A percentile compares a stretch with the other conserved stretches of the same genome.
Conservation (phyloP, 176 grass and related monocot genomes). For the Oryza punctata region DNA sequence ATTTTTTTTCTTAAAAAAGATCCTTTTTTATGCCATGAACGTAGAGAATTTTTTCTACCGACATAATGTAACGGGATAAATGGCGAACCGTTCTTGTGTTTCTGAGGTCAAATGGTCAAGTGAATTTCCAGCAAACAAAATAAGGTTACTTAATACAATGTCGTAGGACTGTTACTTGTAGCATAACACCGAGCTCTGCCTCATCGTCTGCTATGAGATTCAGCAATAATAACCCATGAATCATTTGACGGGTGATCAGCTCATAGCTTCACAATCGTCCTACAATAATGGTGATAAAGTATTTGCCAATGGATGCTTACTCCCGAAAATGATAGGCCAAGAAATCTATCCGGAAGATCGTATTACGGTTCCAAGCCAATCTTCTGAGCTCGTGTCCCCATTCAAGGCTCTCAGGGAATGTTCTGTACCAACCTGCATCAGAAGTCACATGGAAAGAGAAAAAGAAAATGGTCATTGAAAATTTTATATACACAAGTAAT, state of each 20-base stretch:
- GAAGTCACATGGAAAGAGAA: background rate
- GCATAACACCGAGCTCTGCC: background rate
- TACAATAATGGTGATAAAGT: background rate
- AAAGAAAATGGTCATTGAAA: too few relatives aligned
- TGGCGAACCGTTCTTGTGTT: background rate
- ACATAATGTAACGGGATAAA: background rate
- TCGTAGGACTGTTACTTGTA: background rate
- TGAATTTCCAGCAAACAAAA: background rate
- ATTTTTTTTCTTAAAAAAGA: too few relatives aligned
- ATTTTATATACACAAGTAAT: background rate
- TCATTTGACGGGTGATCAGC: background rate
- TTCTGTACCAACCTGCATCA: slow-evolving; percentile 68
- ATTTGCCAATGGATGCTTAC: background rate
- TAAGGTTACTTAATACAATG: background rate
- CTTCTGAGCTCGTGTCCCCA: slow-evolving; percentile 55
- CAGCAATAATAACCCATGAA: background rate
- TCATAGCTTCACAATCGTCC: background rate
- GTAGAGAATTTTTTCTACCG: too few relatives aligned
- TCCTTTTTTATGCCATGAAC: too few relatives aligned
- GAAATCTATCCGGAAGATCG: slow-evolving; percentile 52
- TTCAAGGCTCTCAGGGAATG: slow-evolving; percentile 72
- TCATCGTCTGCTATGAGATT: background rate
- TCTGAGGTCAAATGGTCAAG: background rate
- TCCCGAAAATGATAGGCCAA: background rate
- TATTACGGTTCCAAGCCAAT: slow-evolving; percentile 92